These are phyloP conservation scores for Corylus avellana DNA, from an alignment of 306 rosid genomes.

Conservation along the genomic window DNA sequence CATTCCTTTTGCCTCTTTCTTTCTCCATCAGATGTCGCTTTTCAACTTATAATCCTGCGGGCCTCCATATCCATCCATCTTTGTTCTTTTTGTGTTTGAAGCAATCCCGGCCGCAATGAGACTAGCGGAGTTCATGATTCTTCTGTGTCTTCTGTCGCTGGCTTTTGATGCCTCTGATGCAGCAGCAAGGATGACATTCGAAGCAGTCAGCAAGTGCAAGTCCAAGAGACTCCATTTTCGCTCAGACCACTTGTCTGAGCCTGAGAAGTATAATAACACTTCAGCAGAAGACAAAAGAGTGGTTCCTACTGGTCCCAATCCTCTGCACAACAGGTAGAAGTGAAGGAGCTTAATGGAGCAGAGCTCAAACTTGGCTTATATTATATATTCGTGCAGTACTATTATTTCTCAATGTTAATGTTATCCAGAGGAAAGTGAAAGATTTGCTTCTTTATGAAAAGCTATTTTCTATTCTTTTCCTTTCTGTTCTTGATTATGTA, in stretches of 20 bases:
- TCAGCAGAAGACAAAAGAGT: conserved; percentile 68
- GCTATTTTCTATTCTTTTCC: not conserved
- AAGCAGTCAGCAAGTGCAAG: conserved; percentile 30
- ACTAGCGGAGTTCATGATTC: conserved; percentile 30
- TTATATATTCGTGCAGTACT: not conserved
- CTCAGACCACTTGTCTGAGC: conserved; percentile 33
- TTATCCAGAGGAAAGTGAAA: not conserved
- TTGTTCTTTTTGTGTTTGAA: conserved; percentile 1
- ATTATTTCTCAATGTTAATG: not conserved
- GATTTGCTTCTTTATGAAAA: not conserved
- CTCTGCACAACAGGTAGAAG: conserved; percentile 75
- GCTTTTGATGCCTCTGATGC: conserved; percentile 45
- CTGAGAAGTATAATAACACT: conserved; percentile 22
- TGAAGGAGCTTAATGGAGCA: not conserved
- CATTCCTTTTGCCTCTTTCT: conserved; percentile 53
- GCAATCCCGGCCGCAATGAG: conserved; percentile 37
- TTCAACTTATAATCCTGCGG: conserved; percentile 25
- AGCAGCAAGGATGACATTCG: conserved; percentile 34
- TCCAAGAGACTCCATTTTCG: conserved; percentile 29
- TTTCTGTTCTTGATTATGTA: not conserved
- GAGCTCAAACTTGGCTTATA: not conserved
- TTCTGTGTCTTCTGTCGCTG: conserved; percentile 49
- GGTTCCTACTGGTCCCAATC: conserved; percentile 92
- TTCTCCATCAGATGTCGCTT: conserved; percentile 23
- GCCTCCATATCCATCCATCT: not conserved